These are phyloP conservation scores for Fagus sylvatica DNA, from an alignment of 306 rosid genomes.

Conservation along the genomic window DNA sequence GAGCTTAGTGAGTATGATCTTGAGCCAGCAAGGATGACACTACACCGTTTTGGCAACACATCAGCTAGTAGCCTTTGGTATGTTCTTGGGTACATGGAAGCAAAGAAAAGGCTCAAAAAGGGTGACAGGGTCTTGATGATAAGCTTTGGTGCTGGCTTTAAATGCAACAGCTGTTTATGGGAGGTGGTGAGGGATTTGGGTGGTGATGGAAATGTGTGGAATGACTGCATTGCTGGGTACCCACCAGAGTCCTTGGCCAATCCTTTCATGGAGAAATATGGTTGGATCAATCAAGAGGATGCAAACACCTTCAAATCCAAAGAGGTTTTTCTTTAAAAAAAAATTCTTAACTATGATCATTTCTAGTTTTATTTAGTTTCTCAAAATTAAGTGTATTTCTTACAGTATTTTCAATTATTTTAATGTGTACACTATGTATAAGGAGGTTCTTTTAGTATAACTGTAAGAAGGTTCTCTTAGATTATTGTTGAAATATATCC, in stretches of 20 bases:
- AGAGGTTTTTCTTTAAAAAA: constrained; percentile 4
- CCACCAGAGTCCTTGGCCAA: constrained; percentile 72
- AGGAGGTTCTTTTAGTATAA: constrained; percentile 23
- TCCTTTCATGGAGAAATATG: constrained; percentile 81
- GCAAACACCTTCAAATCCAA: constrained; percentile 37
- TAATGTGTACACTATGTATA: constrained; percentile 24
- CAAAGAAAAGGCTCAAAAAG: constrained; percentile 70
- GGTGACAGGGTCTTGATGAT: constrained; percentile 75
- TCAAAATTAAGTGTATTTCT: constrained; percentile 5
- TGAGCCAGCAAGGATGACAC: constrained; percentile 92
- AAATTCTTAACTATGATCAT: neutral
- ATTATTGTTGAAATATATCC: too few relatives aligned
- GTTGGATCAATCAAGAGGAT: constrained; percentile 75
- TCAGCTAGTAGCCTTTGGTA: constrained; percentile 91
- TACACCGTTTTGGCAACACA: constrained; percentile 88
- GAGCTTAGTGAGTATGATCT: constrained; percentile 60
- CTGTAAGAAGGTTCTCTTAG: too few relatives aligned
- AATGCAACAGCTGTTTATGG: constrained; percentile 88
- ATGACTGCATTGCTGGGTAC: constrained; percentile 59
- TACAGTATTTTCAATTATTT: neutral
- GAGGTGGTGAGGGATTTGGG: constrained; percentile 72
- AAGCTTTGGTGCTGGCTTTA: constrained; percentile 95
- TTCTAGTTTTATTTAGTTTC: too few relatives aligned
- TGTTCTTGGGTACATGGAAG: constrained; percentile 90
- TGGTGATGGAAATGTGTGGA: constrained; percentile 68